Base-by-base conservation (phyloP, 2,329 filamentous ascomycete genomes). In the Fusarium scirpi region DNA sequence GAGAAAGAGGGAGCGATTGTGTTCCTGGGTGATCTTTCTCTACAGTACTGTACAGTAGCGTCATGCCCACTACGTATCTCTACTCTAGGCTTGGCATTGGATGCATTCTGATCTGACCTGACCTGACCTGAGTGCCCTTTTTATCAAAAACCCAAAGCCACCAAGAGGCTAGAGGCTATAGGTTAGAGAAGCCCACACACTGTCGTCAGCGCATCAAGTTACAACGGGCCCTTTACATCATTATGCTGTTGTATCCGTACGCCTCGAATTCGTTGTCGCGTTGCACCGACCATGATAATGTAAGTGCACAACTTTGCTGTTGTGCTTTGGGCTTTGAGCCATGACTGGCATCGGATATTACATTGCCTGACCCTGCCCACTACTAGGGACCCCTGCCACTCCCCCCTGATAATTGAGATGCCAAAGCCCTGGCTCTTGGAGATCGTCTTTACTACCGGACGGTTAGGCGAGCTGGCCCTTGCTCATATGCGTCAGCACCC, bases 401-500 rank as follows among this genome's bases (percentile, higher is more conserved):
- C 11, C 9, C 24, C 53, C 58, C 59, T 69, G 51, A 15, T 27
- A 13, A 15, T 40, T 59, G 51, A 54, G 70, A 65, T 58, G 58
- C 49, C 41, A 47, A 27, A 47, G 51, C 38, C 58, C 65, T 43
- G 55, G 53, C 56, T 41, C 61, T 38, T 66, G 32, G 41, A 56
- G 62, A 67, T 66, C 64, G 47, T 58, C 69, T 48, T 58, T 58
- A 70, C 69, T 68, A 55, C 60, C 66, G 53, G 46, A 55, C 41
- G 43, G 20, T 65, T 58, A 65, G 56, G 55, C 66, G 41, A 62
- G 48, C 32, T 58, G 44, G 43, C 43, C 58, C 58, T 57, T 71
- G 55, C 47, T 22, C 32, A 22, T 25, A 24, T 47, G 52, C 32
- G 43, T 44, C 57, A 61, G 46, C 24, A 55, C 45, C 44, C 38